phyloP scores from a whole-genome alignment of 2,329 filamentous ascomycete genomes.

The Emergomyces orientalis region DNA sequence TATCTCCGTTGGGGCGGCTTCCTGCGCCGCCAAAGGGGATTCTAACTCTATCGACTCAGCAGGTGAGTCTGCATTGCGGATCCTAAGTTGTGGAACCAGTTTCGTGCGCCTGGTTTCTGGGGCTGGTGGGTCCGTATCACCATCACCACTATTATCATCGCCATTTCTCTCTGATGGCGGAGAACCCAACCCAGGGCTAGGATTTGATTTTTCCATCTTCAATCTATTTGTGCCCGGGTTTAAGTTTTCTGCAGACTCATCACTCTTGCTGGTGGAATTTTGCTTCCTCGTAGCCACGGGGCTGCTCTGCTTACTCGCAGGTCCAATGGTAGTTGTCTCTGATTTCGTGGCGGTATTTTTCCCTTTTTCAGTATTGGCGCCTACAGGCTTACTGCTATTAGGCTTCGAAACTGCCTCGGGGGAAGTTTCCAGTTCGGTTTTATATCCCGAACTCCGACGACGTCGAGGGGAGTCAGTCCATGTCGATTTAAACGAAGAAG shows the following conservation, averaged over 20 bases:
- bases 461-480: constrained; percentile 7
- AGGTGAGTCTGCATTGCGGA: constrained; percentile 3
- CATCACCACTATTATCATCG: background rate
- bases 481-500: constrained; percentile 6
- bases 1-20: constrained; percentile 2
- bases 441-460: constrained; percentile 4
- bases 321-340: background rate
- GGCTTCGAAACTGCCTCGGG: background rate
- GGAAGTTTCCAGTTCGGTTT: constrained; percentile 1
- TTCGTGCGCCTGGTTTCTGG: background rate
- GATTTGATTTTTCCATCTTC: constrained; percentile 2
- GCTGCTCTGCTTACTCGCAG: background rate
- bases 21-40: constrained; percentile 2
- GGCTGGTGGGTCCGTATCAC: background rate
- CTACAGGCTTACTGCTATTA: background rate
- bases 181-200: background rate
- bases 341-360: background rate
- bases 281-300: background rate
- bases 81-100: background rate
- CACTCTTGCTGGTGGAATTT: background rate
- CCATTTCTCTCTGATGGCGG: background rate
- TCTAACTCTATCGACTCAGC: constrained; percentile 9
- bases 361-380: background rate
- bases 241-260: background rate
- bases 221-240: background rate